These are phyloP conservation scores for Entelexis paramagnoliae DNA, from an alignment of 1,139 yeast genomes.

Conservation along the genomic window DNA sequence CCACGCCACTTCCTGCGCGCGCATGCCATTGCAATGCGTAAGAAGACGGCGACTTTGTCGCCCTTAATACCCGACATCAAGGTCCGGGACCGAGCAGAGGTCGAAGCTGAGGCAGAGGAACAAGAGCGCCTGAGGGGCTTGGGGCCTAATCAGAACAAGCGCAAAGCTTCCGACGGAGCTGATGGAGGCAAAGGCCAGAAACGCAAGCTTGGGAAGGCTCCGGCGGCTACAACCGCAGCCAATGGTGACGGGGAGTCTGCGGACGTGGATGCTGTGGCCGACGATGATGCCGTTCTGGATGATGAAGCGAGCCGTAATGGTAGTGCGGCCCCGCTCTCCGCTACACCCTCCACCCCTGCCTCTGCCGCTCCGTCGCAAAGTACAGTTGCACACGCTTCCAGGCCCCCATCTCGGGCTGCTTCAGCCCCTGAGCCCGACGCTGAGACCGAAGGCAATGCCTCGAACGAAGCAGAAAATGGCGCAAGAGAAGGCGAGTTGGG, in stretches of 20 bases:
- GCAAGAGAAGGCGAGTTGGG: too few species aligned
- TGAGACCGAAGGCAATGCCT: too few species aligned
- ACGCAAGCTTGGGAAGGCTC: conserved; percentile 9
- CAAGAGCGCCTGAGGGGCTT: conserved; percentile 25
- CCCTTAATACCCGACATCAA: conserved; percentile 85
- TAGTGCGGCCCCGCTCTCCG: neutral
- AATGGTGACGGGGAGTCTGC: neutral
- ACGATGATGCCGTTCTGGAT: neutral
- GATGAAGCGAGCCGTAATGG: neutral
- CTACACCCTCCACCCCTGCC: neutral
- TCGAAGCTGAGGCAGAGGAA: conserved; percentile 56
- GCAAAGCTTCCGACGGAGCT: conserved; percentile 30
- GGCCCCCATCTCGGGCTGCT: too few species aligned
- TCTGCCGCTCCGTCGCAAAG: neutral
- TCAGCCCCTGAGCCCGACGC: too few species aligned
- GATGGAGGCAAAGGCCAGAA: conserved; percentile 10
- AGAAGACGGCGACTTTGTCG: conserved; percentile 61
- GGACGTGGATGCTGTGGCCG: neutral
- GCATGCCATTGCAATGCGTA: conserved; percentile 95
- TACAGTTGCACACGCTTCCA: too few species aligned
- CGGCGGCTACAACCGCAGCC: neutral
- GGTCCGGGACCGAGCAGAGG: conserved; percentile 69
- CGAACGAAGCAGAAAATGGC: too few species aligned
- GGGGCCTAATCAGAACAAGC: conserved; percentile 24
- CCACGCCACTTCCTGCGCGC: conserved; percentile 85